A percentile compares a stretch with the other conserved stretches of the same genome.
Conservation (phyloP, 2,329 filamentous ascomycete genomes). For the Cordyceps cateniannulata region DNA sequence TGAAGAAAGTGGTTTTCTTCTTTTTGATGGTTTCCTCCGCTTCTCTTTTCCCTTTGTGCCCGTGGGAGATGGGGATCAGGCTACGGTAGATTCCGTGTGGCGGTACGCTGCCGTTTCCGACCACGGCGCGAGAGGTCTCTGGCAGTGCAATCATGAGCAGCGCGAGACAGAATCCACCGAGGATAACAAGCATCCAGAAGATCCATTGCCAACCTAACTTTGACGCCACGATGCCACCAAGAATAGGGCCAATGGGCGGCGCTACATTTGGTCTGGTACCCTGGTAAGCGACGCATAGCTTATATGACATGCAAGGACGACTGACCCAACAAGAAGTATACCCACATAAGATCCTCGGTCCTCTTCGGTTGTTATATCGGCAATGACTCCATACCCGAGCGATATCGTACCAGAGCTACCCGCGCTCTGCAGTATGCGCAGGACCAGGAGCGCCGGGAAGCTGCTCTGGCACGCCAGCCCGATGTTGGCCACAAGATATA, state of each 20-base stretch:
- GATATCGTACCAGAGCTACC: background rate
- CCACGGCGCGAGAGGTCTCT: conserved; percentile 17
- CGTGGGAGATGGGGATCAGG: background rate
- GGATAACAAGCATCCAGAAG: conserved; percentile 39
- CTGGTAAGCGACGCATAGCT: too few species aligned
- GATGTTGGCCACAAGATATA: conserved; percentile 14
- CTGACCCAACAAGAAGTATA: background rate
- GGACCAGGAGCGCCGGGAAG: conserved; percentile 12
- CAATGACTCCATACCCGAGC: background rate
- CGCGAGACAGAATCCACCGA: conserved; percentile 25
- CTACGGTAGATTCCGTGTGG: background rate
- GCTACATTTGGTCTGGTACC: background rate
- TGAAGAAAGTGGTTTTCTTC: background rate
- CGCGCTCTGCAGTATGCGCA: conserved; percentile 12
- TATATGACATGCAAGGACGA: too few species aligned
- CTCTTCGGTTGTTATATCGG: background rate
- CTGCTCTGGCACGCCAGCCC: conserved; percentile 13
- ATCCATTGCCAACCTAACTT: conserved; percentile 35
- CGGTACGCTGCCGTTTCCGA: background rate
- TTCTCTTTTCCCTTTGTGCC: background rate
- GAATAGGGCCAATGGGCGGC: conserved; percentile 30
- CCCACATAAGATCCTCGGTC: background rate
- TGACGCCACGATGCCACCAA: conserved; percentile 41
- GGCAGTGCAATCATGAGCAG: conserved; percentile 34
- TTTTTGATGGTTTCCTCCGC: background rate